Conservation (phyloP, 2,329 filamentous ascomycete species). For the Harringtonia aguacate region DNA sequence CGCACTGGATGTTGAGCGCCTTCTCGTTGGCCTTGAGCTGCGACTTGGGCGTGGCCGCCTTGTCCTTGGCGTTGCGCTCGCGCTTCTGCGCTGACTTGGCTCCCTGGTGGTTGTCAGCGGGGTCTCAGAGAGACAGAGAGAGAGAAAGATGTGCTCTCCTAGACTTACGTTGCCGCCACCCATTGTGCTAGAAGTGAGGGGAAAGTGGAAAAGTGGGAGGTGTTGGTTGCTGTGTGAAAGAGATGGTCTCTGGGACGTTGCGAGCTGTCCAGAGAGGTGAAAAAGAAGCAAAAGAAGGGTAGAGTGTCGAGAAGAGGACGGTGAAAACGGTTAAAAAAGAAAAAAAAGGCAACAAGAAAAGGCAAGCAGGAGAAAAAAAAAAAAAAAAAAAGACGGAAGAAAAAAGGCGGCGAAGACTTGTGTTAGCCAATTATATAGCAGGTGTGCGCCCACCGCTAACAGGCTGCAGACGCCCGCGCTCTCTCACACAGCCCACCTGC, state of each 20-base stretch:
- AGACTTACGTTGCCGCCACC: constrained; percentile 22
- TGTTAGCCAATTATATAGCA: neutral
- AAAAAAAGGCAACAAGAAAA: neutral
- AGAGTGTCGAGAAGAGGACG: neutral
- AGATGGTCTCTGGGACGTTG: no score
- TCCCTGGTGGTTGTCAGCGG: constrained; percentile 16
- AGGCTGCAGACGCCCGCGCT: neutral
- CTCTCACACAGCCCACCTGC: no score
- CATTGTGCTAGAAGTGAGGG: constrained; percentile 13
- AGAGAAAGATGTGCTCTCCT: no score
- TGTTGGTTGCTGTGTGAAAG: no score
- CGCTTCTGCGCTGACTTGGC: constrained; percentile 49
- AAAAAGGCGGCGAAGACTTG: neutral
- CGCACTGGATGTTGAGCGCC: constrained; percentile 68
- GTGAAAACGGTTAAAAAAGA: neutral
- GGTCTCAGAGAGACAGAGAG: no score
- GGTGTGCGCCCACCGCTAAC: neutral
- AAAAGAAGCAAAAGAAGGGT: neutral
- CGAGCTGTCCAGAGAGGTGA: no score
- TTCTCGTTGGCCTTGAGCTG: constrained; percentile 61
- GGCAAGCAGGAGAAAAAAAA: neutral
- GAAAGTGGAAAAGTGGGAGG: neutral
- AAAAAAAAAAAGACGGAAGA: neutral
- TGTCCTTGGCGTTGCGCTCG: constrained; percentile 57
- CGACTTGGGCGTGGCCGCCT: constrained; percentile 43